These are phyloP conservation scores for Moniliella sp. DNA, from an alignment of 1,284 basidiomycete genomes.

Conservation along the genomic window DNA sequence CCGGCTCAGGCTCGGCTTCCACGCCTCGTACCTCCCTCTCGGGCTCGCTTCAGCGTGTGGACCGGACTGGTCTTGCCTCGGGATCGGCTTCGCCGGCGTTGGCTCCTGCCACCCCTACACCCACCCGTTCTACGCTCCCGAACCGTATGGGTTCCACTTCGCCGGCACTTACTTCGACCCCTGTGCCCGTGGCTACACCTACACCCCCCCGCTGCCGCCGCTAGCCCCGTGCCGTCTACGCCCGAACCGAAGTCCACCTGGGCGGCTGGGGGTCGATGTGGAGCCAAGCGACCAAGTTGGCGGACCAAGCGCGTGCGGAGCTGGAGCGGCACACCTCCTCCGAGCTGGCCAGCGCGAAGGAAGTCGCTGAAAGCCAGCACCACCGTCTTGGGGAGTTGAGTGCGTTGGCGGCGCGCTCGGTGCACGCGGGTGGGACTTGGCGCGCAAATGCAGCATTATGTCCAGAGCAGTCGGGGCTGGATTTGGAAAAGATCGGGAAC, in stretches of 20 bases:
- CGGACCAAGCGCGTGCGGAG: constrained; percentile 28
- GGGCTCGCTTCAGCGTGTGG: not conserved
- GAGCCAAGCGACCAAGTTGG: constrained; percentile 20
- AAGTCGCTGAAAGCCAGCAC: not conserved
- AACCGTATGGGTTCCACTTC: not conserved
- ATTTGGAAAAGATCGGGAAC: constrained; percentile 18
- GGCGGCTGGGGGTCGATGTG: constrained; percentile 46
- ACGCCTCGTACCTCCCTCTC: not conserved
- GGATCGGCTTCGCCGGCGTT: constrained; percentile 28
- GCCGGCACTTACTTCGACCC: not conserved
- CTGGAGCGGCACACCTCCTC: constrained; percentile 16
- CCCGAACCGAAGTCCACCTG: constrained; percentile 49
- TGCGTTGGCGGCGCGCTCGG: not conserved
- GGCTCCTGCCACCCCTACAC: not conserved
- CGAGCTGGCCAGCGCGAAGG: not conserved
- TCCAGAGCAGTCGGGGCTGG: constrained; percentile 15
- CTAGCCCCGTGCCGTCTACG: not conserved
- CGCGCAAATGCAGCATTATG: constrained; percentile 19
- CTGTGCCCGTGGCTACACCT: not conserved
- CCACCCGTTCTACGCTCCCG: not conserved
- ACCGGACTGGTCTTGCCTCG: constrained; percentile 36
- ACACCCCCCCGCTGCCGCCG: not conserved
- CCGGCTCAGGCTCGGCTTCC: not conserved
- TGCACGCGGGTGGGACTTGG: constrained; percentile 11
- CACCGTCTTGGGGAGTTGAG: not conserved